Conservation (phyloP, 2,329 filamentous ascomycete genomes). For the Pleomassaria siparia region DNA sequence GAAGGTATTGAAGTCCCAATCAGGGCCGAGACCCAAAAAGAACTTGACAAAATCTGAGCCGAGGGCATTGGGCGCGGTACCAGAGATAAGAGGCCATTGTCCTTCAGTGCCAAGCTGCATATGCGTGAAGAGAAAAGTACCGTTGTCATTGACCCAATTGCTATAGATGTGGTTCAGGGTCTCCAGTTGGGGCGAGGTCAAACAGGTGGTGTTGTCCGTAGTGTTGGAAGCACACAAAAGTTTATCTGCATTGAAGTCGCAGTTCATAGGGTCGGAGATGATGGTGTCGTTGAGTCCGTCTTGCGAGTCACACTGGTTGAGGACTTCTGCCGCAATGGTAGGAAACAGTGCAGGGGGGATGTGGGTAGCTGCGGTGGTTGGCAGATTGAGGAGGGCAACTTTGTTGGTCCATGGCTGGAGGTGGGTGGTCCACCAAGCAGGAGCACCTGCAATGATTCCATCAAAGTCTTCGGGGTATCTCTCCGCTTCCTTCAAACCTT, state of each 20-base stretch:
- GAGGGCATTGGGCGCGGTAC: conserved; percentile 37
- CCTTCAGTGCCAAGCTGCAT: conserved; percentile 43
- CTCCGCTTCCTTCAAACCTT: conserved; percentile 59
- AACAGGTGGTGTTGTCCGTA: conserved; percentile 42
- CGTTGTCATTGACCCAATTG: conserved; percentile 45
- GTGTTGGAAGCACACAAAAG: conserved; percentile 40
- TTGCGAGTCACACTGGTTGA: conserved; percentile 54
- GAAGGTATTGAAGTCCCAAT: conserved; percentile 44
- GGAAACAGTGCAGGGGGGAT: conserved; percentile 49
- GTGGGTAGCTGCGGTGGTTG: conserved; percentile 47
- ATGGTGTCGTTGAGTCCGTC: conserved; percentile 54
- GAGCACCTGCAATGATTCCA: conserved; percentile 57
- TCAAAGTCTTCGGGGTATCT: conserved; percentile 60
- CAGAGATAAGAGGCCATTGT: conserved; percentile 43
- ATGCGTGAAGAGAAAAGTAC: conserved; percentile 46
- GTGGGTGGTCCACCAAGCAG: conserved; percentile 54
- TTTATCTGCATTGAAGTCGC: conserved; percentile 45
- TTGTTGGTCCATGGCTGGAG: conserved; percentile 50
- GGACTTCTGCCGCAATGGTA: conserved; percentile 45
- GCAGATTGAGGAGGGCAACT: conserved; percentile 53
- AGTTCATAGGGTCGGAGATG: conserved; percentile 49
- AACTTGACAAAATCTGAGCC: conserved; percentile 45
- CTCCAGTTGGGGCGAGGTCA: conserved; percentile 47
- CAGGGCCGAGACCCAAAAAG: conserved; percentile 44
- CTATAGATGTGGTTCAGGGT: conserved; percentile 48